Evolutionary conservation across 805 yeast genomes (phyloP).

Genomic region (Myxozyma geophila): DNA sequence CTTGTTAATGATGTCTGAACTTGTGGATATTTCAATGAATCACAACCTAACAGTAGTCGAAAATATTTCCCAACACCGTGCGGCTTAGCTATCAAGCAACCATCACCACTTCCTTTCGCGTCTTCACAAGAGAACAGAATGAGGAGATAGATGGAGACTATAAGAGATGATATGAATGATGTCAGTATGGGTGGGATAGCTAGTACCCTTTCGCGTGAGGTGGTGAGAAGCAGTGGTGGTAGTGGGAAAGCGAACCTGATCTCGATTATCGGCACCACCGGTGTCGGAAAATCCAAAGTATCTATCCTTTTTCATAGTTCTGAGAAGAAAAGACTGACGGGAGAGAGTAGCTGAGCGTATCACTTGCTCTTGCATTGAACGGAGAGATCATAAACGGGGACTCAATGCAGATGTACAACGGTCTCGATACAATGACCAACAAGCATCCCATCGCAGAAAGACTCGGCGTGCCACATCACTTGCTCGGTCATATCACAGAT

Average conservation of each 20-base stretch:
- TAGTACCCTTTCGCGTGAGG: background rate
- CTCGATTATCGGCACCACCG: conserved; percentile 89
- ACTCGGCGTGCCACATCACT: conserved; percentile 77
- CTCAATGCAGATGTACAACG: conserved; percentile 91
- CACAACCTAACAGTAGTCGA: background rate
- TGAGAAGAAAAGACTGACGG: background rate
- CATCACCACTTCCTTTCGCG: too few relatives aligned
- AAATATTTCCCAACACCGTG: background rate
- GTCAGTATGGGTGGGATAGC: background rate
- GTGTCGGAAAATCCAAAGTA: conserved; percentile 91
- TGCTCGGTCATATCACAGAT: conserved; percentile 71
- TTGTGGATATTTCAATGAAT: too few relatives aligned
- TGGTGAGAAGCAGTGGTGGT: background rate
- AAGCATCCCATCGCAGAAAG: conserved; percentile 87
- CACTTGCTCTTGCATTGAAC: conserved; percentile 71
- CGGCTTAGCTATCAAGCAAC: background rate
- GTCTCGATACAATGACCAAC: conserved; percentile 78
- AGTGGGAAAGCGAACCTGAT: conserved; percentile 49
- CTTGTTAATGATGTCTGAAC: too few relatives aligned
- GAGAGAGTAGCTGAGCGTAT: conserved; percentile 60
- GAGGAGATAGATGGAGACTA: too few relatives aligned
- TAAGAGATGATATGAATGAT: background rate
- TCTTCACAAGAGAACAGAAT: too few relatives aligned
- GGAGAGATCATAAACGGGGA: conserved; percentile 96
- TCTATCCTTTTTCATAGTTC: background rate